phyloP scores from a whole-genome alignment of 2,329 filamentous ascomycete genomes.

The Colletotrichum sp. region DNA sequence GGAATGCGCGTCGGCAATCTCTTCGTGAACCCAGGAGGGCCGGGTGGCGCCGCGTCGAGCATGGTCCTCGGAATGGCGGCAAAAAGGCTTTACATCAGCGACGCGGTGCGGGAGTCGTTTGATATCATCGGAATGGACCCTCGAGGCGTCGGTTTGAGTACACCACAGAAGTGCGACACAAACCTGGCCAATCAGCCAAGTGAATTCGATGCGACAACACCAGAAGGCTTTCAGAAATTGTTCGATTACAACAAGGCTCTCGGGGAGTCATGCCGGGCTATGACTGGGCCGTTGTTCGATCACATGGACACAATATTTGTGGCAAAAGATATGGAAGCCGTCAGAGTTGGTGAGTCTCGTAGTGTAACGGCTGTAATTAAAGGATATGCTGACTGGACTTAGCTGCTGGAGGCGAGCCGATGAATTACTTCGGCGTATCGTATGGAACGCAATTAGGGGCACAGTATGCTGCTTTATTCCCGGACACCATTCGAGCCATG shows the following conservation, averaged over 20 bases:
- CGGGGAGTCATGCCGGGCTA: conserved; percentile 5
- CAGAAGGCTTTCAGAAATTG: not conserved
- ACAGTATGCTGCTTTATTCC: conserved; percentile 6
- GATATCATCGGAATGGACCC: conserved; percentile 16
- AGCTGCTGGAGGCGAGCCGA: not conserved
- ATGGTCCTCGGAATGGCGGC: conserved; percentile 4
- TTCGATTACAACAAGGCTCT: conserved; percentile 11
- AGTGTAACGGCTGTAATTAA: too few species aligned
- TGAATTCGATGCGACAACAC: conserved; percentile 12
- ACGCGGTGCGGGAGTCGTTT: not conserved
- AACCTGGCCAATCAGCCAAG: conserved; percentile 2
- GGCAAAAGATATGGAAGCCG: conserved; percentile 12
- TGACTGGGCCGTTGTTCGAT: conserved; percentile 1
- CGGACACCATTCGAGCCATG: not conserved
- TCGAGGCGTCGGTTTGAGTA: not conserved
- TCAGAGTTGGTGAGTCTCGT: too few species aligned
- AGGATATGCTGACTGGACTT: not conserved
- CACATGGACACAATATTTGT: conserved; percentile 8
- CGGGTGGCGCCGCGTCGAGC: conserved; percentile 8
- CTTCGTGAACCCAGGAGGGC: conserved; percentile 15
- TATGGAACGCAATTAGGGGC: conserved; percentile 14
- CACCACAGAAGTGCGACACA: not conserved
- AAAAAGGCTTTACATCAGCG: not conserved
- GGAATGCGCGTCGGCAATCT: conserved; percentile 6
- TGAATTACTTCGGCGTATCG: conserved; percentile 13